Evolutionary conservation across 345 rosid genomes (phyloP), one percentile per base, ranked within the genome.

Genomic region (Gossypium bickii): DNA sequence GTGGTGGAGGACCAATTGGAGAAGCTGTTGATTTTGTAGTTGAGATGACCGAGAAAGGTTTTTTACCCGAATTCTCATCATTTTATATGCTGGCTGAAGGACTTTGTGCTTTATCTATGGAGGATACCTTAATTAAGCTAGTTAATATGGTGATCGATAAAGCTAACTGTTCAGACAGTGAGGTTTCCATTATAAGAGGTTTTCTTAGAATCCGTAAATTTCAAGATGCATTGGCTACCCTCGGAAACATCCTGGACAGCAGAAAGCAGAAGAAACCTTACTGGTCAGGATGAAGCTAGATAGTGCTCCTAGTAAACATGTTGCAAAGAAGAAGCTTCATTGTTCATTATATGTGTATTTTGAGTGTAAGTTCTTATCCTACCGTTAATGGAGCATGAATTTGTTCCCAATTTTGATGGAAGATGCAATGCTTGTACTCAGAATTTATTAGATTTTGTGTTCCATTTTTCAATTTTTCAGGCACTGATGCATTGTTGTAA

Each of bases 71-170:
- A 83, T 89, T 88, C 67, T 80, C 92, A 1, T 87, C 97, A 1
- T 86, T 92, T 82, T 85, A 81, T 74, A 85, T 84, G 97, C 86
- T 94, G 80, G 95, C 97, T 16, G 97, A 92, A 83, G 98, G 97
- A 71, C 93, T 92, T 20, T 80, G 81, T 71, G 62, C 93, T 72
- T 81, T 90, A 71, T 76, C 89, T 11, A 90, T 84, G 97, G 97
- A 84, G 77, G 90, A 84, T 41, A 90, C 91, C 10, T 77, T 94
- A 58, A 73, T 82, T 12, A 88, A 85, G 80, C 86, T 94, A 61
- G 63, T 92, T 24, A 83, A 85, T 63, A 67, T 83, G 85, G 83
- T 92, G 44, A 92, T 91, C 92, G 89, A 89, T 78, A 87, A 81
- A 85, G 89, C 97, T 2, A 83, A 80, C 27, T 86, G 87, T 75